Base-by-base conservation (phyloP, 345 rosid species). In the Ceriops zippeliana region DNA sequence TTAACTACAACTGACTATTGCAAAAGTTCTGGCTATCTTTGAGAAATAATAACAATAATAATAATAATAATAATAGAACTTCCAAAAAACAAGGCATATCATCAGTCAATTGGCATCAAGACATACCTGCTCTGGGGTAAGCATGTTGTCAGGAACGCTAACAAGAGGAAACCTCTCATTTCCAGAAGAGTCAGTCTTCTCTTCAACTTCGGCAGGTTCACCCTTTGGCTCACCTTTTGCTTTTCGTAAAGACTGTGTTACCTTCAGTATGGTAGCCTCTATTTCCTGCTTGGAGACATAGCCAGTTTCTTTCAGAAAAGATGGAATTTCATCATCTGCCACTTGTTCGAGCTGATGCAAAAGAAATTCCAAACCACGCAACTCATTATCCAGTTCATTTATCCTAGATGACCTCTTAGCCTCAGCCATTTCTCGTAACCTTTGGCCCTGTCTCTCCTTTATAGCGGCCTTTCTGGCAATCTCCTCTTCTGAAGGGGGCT, bases 371-470 rank as follows among this genome's bases (percentile, higher is more conserved):
- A 95, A 74, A 69, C 91, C 92, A 49, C 83, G 85, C 81, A 87
- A 69, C 81, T 91, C 86, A 71, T 91, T 95, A 61, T 91, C 96
- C 71, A 85, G 82, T 73, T 89, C 96, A 74, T 88, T 88, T 72
- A 95, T 91, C 84, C 75, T 89, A 54, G 96, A 85, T 42, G 79
- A 87, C 82, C 90, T 84, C 89, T 90, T 95, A 42, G 96, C 89
- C 82, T 89, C 97, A 58, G 97, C 99, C 99, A 95, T 95, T 67
- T 91, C 99, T 75, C 97, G 86, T 80, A 95, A 76, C 65, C 97
- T 81, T 84, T 95, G 99, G 66, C 97, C 93, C 73, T 88, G 97
- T 73, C 89, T 91, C 78, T 91, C 99, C 75, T 79, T 87, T 76
- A 86, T 82, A 65, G 97, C 97, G 62, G 99, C 99, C 78, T 87